phyloP scores from a whole-genome alignment of 2,329 filamentous ascomycete genomes.

The Cladosporium phlei region DNA sequence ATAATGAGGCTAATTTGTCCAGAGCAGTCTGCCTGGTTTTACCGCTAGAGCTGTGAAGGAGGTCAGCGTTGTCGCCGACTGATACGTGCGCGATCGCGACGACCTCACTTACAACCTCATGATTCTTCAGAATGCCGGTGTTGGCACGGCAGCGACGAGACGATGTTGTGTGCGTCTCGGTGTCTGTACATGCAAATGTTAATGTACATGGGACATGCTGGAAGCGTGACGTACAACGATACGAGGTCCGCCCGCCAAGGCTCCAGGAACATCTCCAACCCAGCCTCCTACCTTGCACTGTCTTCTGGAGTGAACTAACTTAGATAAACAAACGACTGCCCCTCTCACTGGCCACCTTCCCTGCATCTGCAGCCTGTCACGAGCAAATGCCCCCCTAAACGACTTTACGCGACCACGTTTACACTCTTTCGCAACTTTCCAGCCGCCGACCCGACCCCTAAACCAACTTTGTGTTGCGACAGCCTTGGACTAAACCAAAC shows the following conservation, averaged over 20 bases:
- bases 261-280: too few relatives aligned
- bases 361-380: constrained; percentile 6
- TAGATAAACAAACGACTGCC: too few relatives aligned
- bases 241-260: too few relatives aligned
- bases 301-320: too few relatives aligned
- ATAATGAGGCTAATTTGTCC: constrained; percentile 47
- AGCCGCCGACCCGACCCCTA: constrained; percentile 1
- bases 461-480: neutral
- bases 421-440: too few relatives aligned
- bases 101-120: constrained; percentile 10
- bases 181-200: too few relatives aligned
- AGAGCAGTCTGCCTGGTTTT: constrained; percentile 45
- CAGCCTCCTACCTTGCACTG: too few relatives aligned
- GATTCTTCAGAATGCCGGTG: too few relatives aligned
- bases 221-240: too few relatives aligned
- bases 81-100: neutral
- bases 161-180: too few relatives aligned
- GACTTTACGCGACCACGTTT: constrained; percentile 8
- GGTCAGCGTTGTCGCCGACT: constrained; percentile 8
- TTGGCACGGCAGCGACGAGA: too few relatives aligned
- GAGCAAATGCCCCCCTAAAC: constrained; percentile 11
- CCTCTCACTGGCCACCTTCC: neutral
- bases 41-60: constrained; percentile 18
- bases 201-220: too few relatives aligned
- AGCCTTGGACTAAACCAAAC: neutral